These are phyloP conservation scores for Pleurotus cornucopiae DNA, from an alignment of 768 basidiomycete genomes.

Conservation along the genomic window DNA sequence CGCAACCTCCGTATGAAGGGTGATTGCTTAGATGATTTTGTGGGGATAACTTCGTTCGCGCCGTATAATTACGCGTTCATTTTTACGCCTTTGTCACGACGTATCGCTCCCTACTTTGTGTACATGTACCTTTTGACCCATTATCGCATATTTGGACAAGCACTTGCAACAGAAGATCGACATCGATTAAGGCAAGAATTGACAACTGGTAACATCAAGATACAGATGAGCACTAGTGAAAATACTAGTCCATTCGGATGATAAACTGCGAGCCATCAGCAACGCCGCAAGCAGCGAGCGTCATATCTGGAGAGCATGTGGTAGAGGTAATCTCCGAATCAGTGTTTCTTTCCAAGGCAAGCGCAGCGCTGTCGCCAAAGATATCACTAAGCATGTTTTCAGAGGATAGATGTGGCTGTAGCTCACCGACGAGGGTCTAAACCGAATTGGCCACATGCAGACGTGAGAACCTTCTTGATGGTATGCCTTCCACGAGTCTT, in stretches of 20 bases:
- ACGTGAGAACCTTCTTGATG: conserved; percentile 35
- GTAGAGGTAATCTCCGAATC: not conserved
- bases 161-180: no score
- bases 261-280: not conserved
- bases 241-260: not conserved
- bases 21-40: no score
- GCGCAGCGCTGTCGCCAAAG: not conserved
- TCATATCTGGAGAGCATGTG: not conserved
- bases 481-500: conserved; percentile 38
- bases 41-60: no score
- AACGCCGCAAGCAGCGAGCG: not conserved
- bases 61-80: not conserved
- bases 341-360: not conserved
- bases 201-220: no score
- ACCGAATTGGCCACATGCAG: conserved; percentile 35
- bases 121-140: not conserved
- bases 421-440: conserved; percentile 26
- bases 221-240: no score
- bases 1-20: conserved; percentile 34
- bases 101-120: not conserved
- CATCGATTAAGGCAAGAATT: no score
- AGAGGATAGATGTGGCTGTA: not conserved
- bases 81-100: not conserved
- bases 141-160: no score
- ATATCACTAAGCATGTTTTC: not conserved